phyloP scores from a whole-genome alignment of 2,329 filamentous ascomycete species.

The Alternaria sp. region DNA sequence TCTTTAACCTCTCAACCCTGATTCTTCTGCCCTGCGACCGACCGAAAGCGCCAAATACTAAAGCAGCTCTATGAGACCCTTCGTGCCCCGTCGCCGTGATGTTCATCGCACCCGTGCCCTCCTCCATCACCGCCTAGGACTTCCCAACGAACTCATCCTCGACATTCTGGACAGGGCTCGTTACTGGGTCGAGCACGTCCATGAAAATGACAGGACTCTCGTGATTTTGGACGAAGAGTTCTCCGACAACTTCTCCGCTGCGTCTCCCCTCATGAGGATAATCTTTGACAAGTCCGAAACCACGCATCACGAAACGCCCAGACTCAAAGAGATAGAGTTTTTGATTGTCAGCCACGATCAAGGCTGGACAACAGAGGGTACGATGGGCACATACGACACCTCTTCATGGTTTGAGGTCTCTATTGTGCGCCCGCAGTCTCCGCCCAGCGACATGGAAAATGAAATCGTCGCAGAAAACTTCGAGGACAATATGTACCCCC shows the following conservation, averaged over 20 bases:
- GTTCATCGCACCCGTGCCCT: conserved; percentile 6
- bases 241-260: conserved; percentile 8
- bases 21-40: conserved; percentile 9
- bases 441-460: background rate
- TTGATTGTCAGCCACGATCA: conserved; percentile 28
- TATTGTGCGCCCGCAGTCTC: background rate
- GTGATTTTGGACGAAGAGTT: conserved; percentile 10
- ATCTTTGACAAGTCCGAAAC: background rate
- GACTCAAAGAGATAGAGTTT: conserved; percentile 23
- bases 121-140: conserved; percentile 8
- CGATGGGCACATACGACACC: conserved; percentile 16
- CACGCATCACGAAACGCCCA: background rate
- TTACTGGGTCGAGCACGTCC: conserved; percentile 16
- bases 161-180: conserved; percentile 20
- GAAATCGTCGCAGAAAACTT: background rate
- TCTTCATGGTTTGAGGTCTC: conserved; percentile 33
- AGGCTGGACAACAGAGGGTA: conserved; percentile 25
- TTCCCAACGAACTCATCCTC: conserved; percentile 23
- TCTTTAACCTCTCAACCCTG: conserved; percentile 13
- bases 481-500: background rate
- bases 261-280: conserved; percentile 9
- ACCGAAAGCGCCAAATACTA: background rate
- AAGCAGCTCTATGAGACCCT: background rate
- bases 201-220: background rate
- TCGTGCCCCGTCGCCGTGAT: background rate